Evolutionary conservation across 2,329 filamentous ascomycete genomes (phyloP).

Genomic region (Scytalidium sp.): DNA sequence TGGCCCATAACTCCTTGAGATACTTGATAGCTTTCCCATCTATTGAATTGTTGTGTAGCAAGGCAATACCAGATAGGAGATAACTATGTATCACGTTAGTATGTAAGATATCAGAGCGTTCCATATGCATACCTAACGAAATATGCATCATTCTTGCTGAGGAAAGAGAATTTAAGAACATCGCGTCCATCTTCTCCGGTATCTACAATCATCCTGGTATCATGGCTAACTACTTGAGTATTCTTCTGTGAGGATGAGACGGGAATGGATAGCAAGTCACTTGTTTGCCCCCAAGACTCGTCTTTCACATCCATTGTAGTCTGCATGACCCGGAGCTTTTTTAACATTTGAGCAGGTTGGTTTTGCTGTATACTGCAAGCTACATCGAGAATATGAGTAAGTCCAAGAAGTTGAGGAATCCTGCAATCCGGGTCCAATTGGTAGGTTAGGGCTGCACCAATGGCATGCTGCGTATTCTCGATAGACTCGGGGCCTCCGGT

Average conservation of each 20-base stretch:
- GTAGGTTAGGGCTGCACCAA: slow-evolving; percentile 70
- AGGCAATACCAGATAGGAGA: slow-evolving; percentile 24
- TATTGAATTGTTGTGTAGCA: slow-evolving; percentile 51
- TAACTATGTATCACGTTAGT: slow-evolving; percentile 14
- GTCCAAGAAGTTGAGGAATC: slow-evolving; percentile 63
- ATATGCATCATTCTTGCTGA: slow-evolving; percentile 56
- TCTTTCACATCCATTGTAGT: slow-evolving; percentile 52
- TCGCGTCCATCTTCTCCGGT: slow-evolving; percentile 43
- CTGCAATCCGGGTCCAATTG: slow-evolving; percentile 63
- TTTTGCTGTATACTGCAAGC: slow-evolving; percentile 66
- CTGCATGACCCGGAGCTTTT: slow-evolving; percentile 63
- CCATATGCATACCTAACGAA: slow-evolving; percentile 21
- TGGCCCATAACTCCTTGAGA: slow-evolving; percentile 45
- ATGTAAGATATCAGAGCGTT: neutral
- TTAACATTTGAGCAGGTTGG: slow-evolving; percentile 49
- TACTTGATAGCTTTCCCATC: slow-evolving; percentile 48
- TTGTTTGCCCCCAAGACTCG: slow-evolving; percentile 28
- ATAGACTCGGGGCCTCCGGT: slow-evolving; percentile 61
- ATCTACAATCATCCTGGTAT: slow-evolving; percentile 55
- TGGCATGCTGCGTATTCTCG: slow-evolving; percentile 68
- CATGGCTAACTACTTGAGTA: slow-evolving; percentile 50
- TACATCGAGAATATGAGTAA: slow-evolving; percentile 68
- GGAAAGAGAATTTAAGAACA: slow-evolving; percentile 57
- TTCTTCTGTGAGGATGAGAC: slow-evolving; percentile 49
- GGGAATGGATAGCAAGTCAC: slow-evolving; percentile 50